Evolutionary conservation across 345 rosid species (phyloP), one percentile per base, ranked within the genome.

Genomic region (Pseudoturritis turrita): DNA sequence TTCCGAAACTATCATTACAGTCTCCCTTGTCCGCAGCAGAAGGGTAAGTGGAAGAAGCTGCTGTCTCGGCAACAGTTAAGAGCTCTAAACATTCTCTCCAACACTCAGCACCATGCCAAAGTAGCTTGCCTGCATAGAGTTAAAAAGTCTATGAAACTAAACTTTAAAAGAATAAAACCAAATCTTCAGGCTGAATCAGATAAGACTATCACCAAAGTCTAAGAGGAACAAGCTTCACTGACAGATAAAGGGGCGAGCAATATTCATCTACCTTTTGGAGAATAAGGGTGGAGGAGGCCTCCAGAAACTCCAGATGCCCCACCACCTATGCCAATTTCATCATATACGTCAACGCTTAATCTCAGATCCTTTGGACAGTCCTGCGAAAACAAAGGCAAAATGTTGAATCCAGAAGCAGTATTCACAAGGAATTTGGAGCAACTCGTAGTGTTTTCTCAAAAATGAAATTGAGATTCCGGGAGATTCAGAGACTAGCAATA

Each of bases 301-400:
- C 98, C 98, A 7, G 98, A 87, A 44, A 89, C 88, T 44, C 97
- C 98, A 31, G 98, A 94, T 23, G 97, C 97, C 22, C 97, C 97
- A 41, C 97, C 92, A 23, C 98, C 97, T 39, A 94, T 83, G 7
- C 97, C 98, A 77, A 73, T 79, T 77, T 94, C 97, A 76, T 94
- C 98, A 68, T 80, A 91, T n/a, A 94, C 40, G 75, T 94, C 97
- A 60, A 91, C 70, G 6, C 68, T 79, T 50, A 89, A 39, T 37
- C 78, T 71, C 80, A 78, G 19, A 37, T 83, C 85, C 71, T 80
- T 78, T 4, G 81, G 81, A 79, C 92, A 71, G 7, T 81, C 81
- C 97, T 94, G 86, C 72, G 73, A 7, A 56, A 19, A 37, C 14
- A 65, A 23, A 63, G 4, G 19, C 31, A 10, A 52, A 5, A 58